Base-by-base conservation (phyloP, 306 rosid species). In the Lagenaria siceraria region DNA sequence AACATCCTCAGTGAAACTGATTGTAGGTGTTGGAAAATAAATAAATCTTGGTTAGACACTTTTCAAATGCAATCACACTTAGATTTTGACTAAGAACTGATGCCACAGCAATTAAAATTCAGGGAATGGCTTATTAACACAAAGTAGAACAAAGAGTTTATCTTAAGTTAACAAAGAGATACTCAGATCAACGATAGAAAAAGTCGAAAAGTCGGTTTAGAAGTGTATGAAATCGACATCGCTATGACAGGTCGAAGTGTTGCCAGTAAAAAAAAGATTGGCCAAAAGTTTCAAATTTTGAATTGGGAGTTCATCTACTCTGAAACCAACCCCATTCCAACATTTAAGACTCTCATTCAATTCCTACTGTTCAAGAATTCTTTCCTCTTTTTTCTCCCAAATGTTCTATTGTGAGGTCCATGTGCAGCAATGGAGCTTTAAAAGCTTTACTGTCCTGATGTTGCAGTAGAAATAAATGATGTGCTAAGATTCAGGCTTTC, bases 341-440 rank as follows among this genome's bases (percentile, higher is more conserved):
- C 69, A 76, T 76, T 76, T 33, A 76, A 76, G 36, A 22, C 69
- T 71, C 75, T 58, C 65, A 55, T 76, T 59, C 22, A 76, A 59
- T 55, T 35, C 10, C 52, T 40, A 12, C 66, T 38, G 78, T 40
- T 22, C 38, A 35, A 55, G 54, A 55, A 55, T 38, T 14, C 5
- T 76, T 9, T 15, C 54, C 15, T 58, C 38, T 53, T 33, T n/a
- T n/a, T 13, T 38, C 48, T 40, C 43, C 19, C 74, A 36, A 66
- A 66, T 66, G 51, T 38, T 65, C 4, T 36, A 38, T 92, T 82
- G 89, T 87, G 89, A 88, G 82, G 21, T 80, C 79, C 97, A 91
- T 88, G 97, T 89, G 96, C 52, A 66, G 52, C 76, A 78, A 51
- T 54, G 78, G 65, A 81, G 83, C 82, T 78, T 83, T 84, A 52